phyloP scores from a whole-genome alignment of 2,329 filamentous ascomycete species.

The Aschersonia sp. region DNA sequence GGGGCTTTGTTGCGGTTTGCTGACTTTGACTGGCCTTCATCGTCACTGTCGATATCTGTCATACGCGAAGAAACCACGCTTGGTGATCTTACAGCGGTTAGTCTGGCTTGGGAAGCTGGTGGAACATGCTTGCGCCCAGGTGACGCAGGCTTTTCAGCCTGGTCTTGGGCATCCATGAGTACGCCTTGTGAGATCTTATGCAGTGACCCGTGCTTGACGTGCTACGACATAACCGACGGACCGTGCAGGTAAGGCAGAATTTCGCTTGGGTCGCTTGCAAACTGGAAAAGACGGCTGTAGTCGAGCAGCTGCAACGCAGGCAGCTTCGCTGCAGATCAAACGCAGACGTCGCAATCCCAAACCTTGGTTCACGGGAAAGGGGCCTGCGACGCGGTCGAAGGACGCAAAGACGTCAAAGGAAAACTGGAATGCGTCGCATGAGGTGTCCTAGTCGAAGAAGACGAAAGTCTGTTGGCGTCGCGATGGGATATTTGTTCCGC shows the following conservation, averaged over 20 bases:
- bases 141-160: slow-evolving; percentile 18
- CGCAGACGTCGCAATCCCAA: background rate
- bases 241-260: background rate
- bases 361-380: too few relatives aligned
- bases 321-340: background rate
- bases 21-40: slow-evolving; percentile 28
- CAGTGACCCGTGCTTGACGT: background rate
- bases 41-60: slow-evolving; percentile 48
- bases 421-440: too few relatives aligned
- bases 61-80: slow-evolving; percentile 60
- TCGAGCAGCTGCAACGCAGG: background rate
- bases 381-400: too few relatives aligned
- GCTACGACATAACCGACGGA: slow-evolving; percentile 7
- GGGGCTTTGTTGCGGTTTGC: slow-evolving; percentile 20
- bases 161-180: slow-evolving; percentile 23
- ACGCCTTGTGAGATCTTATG: background rate
- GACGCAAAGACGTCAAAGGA: too few relatives aligned
- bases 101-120: slow-evolving; percentile 14
- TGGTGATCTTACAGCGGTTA: slow-evolving; percentile 33
- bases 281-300: background rate
- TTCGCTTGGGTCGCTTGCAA: slow-evolving; percentile 1
- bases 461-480: too few relatives aligned
- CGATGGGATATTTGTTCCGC: too few relatives aligned
- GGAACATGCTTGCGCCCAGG: slow-evolving; percentile 24
- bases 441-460: too few relatives aligned